Evolutionary conservation across 192 early-diverging fungal species (phyloP).

Genomic region (Gaertneriomyces semiglobifer): DNA sequence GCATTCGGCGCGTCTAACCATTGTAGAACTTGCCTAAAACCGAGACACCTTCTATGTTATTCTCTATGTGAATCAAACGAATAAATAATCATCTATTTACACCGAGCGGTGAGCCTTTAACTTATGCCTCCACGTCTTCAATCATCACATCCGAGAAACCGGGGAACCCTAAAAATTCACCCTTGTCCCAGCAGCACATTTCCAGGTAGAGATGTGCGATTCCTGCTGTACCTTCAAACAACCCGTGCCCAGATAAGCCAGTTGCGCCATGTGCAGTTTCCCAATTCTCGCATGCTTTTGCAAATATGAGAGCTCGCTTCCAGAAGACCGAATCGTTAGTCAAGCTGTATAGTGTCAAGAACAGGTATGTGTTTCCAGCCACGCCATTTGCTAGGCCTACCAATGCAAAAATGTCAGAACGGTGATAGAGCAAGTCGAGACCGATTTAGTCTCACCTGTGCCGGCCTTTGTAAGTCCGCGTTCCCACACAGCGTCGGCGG

Average conservation of each 20-base stretch:
- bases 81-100: no score
- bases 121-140: no score
- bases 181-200: slow-evolving; percentile 4
- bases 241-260: not conserved
- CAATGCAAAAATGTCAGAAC: no score
- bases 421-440: slow-evolving; percentile 14
- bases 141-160: not conserved
- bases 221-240: slow-evolving; percentile 1
- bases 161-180: not conserved
- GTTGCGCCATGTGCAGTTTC: slow-evolving; percentile 11
- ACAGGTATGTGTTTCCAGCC: slow-evolving; percentile 29
- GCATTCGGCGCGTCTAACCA: no score
- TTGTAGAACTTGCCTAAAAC: no score
- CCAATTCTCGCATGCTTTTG: slow-evolving; percentile 7
- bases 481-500: slow-evolving; percentile 25
- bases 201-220: not conserved
- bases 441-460: slow-evolving; percentile 19
- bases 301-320: slow-evolving; percentile 2
- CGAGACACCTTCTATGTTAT: no score
- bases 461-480: slow-evolving; percentile 26
- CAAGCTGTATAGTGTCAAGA: slow-evolving; percentile 19
- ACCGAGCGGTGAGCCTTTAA: no score
- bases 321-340: slow-evolving; percentile 10
- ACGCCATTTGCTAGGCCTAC: slow-evolving; percentile 34
- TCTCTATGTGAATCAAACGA: no score